Percentiles rank a stretch among this genome's conserved stretches.
Evolutionary conservation across 176 grass and related monocot species (phyloP).

Genomic region (Tuctoria greenei): DNA sequence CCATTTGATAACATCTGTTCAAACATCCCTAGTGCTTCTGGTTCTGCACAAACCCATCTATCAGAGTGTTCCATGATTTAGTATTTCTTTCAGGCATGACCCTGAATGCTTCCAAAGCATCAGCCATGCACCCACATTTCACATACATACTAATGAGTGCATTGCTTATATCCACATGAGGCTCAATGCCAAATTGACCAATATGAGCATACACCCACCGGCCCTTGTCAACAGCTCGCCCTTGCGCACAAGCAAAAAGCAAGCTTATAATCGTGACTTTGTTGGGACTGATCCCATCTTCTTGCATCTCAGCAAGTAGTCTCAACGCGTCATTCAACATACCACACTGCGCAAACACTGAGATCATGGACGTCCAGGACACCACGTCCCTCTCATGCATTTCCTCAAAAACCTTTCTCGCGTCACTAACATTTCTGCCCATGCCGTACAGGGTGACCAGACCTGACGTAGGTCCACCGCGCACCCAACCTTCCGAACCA

Average conservation of each 20-base stretch:
- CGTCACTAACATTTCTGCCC: slow-evolving; percentile 34
- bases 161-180: slow-evolving; percentile 56
- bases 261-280: slow-evolving; percentile 63
- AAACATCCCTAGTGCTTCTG: slow-evolving; percentile 46
- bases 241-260: slow-evolving; percentile 58
- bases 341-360: slow-evolving; percentile 46
- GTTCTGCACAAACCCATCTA: slow-evolving; percentile 64
- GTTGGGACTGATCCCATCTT: slow-evolving; percentile 51
- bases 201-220: slow-evolving; percentile 58
- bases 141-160: slow-evolving; percentile 63
- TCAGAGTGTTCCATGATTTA: slow-evolving; percentile 69
- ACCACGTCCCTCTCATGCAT: slow-evolving; percentile 74
- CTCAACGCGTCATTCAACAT: slow-evolving; percentile 46
- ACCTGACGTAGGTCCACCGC: slow-evolving; percentile 59
- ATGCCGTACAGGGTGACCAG: slow-evolving; percentile 49
- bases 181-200: slow-evolving; percentile 46
- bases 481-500: slow-evolving; percentile 59
- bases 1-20: slow-evolving; percentile 48
- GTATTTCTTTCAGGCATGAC: slow-evolving; percentile 52
- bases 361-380: slow-evolving; percentile 82
- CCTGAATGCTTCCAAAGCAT: slow-evolving; percentile 53
- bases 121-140: slow-evolving; percentile 48
- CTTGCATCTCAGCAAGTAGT: slow-evolving; percentile 64
- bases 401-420: slow-evolving; percentile 64
- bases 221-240: slow-evolving; percentile 39